phyloP scores from a whole-genome alignment of 352 stramenopile genomes.

The Pythium rhizo-oryzae region DNA sequence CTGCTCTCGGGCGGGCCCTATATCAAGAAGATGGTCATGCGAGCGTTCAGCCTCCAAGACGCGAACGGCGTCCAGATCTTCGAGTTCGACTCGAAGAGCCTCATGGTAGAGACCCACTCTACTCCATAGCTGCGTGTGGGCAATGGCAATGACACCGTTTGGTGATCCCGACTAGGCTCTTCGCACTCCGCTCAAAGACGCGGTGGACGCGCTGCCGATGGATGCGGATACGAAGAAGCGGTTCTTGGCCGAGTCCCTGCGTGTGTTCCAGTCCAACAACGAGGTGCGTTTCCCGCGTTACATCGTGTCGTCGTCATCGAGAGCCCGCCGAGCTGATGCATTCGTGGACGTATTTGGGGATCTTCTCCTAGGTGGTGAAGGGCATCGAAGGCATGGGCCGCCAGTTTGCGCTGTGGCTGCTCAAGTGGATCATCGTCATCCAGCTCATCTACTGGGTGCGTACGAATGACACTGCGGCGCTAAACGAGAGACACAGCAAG shows the following conservation, averaged over 20 bases:
- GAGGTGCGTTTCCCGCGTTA: conserved; percentile 31
- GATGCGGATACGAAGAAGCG: conserved; percentile 52
- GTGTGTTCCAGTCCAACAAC: conserved; percentile 74
- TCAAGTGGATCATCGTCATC: conserved; percentile 67
- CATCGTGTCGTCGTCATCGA: no score
- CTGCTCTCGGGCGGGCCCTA: conserved; percentile 64
- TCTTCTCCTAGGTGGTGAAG: conserved; percentile 46
- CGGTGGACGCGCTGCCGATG: conserved; percentile 46
- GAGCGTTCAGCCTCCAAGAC: conserved; percentile 46
- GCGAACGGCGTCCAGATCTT: conserved; percentile 57
- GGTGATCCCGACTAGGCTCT: conserved; percentile 19
- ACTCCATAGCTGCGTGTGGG: no score
- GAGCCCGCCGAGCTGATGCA: no score
- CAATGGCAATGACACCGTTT: no score
- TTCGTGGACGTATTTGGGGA: no score
- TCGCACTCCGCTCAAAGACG: conserved; percentile 57
- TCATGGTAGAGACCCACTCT: no score
- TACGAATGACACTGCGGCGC: no score
- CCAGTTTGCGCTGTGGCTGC: conserved; percentile 49
- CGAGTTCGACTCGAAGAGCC: conserved; percentile 52
- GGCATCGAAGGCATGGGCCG: conserved; percentile 58
- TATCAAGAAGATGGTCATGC: conserved; percentile 70
- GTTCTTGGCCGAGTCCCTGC: conserved; percentile 57
- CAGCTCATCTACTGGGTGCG: conserved; percentile 52
- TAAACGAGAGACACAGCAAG: neutral